Evolutionary conservation across 2,329 filamentous ascomycete genomes (phyloP), one percentile per base, ranked within the genome.

Genomic region (Aureobasidium sp.): DNA sequence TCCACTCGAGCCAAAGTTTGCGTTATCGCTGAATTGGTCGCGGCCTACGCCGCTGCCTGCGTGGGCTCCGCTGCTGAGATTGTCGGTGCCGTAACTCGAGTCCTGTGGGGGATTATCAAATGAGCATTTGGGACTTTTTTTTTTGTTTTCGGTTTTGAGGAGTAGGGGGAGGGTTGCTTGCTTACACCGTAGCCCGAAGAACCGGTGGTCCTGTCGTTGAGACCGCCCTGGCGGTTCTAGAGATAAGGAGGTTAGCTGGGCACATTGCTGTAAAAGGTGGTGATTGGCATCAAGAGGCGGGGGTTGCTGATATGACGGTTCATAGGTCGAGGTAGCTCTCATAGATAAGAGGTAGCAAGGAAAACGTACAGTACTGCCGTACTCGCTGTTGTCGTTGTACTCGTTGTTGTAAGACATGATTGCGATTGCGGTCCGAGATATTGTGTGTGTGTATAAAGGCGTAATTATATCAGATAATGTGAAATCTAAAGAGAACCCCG

Each of bases 401-500:
- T 48, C 30, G 44, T 50, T 39, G 45, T 50, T 50, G 37, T 40
- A 41, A 51, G 48, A 51, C 48, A 51, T 51, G 37, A 24, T 51
- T 24, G n/a, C 11, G 4, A 10, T 7, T 35, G n/a, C n/a, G n/a
- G n/a, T n/a, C n/a, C n/a, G n/a, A n/a, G n/a, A 12, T 10, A 17
- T 35, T 35, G 32, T 35, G 14, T 19, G 14, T 19, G n/a, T 30
- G 14, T 39, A 11, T 19, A 19, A 39, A 35, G 27, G 12, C 6
- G 8, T 17, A 25, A n/a, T 4, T 12, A 6, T 11, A 16, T 7
- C 11, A 21, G 10, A 21, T 14, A 11, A 44, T 22, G 14, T 24
- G 3, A n/a, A 27, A 17, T 14, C 21, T 14, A 48, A 19, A 17
- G 27, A 17, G 16, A 34, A 12, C 10, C 22, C 21, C 25, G 4